Conservation (phyloP, 169 alveolate genomes). For the Plasmodium ovale region DNA sequence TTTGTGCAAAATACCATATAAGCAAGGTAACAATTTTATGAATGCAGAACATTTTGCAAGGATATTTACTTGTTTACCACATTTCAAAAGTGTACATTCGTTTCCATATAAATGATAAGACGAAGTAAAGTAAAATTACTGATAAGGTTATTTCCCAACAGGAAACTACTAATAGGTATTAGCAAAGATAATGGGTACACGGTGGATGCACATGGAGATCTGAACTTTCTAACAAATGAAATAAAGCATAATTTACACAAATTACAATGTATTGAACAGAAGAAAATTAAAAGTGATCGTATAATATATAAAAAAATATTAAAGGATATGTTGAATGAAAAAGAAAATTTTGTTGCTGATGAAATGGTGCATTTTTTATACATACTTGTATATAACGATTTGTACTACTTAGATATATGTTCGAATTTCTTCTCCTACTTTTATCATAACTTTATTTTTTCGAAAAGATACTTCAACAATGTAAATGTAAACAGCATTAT, state of each 20-base stretch:
- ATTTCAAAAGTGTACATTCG: too few relatives aligned
- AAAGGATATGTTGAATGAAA: conserved; percentile 56
- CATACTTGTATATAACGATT: conserved; percentile 66
- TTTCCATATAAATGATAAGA: conserved; percentile 42
- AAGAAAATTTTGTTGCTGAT: conserved; percentile 54
- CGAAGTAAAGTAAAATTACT: conserved; percentile 15
- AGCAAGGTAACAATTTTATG: too few relatives aligned
- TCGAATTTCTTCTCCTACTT: conserved; percentile 56
- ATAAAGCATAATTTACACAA: conserved; percentile 60
- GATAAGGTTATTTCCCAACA: neutral
- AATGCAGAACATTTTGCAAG: too few relatives aligned
- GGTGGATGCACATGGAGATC: conserved; percentile 10
- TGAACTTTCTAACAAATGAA: conserved; percentile 44
- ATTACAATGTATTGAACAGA: conserved; percentile 74
- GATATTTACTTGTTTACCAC: too few relatives aligned
- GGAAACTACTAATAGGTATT: conserved; percentile 23
- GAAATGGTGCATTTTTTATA: conserved; percentile 55
- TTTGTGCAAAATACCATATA: too few relatives aligned
- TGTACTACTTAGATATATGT: conserved; percentile 67
- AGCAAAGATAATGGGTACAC: conserved; percentile 9
- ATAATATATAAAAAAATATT: conserved; percentile 68
- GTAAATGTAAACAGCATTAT: conserved; percentile 67
- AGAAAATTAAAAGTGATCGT: conserved; percentile 73
- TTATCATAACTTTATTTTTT: conserved; percentile 48
- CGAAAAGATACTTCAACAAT: conserved; percentile 36